Conservation (phyloP, 441 rosid genomes). For the Bocquillonia castaneifolia region DNA sequence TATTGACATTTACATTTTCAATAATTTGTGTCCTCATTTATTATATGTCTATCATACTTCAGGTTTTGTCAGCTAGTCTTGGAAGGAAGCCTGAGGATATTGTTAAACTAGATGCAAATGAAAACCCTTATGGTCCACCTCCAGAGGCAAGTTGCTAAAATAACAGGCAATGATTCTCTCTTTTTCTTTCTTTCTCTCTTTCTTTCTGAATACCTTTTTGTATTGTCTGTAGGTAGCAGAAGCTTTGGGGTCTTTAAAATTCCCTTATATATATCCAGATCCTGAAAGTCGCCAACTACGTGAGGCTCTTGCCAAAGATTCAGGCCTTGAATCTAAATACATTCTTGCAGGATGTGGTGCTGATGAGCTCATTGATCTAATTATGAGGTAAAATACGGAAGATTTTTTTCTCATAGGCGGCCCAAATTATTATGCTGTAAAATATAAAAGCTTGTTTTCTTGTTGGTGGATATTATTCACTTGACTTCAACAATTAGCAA, state of each 20-base stretch:
- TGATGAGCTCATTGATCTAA: slow-evolving; percentile 92
- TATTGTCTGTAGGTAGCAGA: slow-evolving; percentile 57
- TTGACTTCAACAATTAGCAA: slow-evolving; percentile 3
- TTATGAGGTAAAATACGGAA: slow-evolving; percentile 61
- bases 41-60: slow-evolving; percentile 3
- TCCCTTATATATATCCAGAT: slow-evolving; percentile 70
- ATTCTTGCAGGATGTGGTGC: slow-evolving; percentile 96
- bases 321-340: slow-evolving; percentile 73
- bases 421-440: too few species aligned
- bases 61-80: slow-evolving; percentile 74
- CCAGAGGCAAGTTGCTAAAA: slow-evolving; percentile 71
- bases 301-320: slow-evolving; percentile 63
- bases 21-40: not conserved
- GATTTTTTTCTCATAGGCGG: too few species aligned
- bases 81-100: slow-evolving; percentile 95
- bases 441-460: too few species aligned
- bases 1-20: not conserved
- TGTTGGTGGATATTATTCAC: not conserved
- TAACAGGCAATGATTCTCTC: too few species aligned
- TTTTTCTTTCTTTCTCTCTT: too few species aligned
- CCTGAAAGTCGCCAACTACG: slow-evolving; percentile 75
- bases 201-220: slow-evolving; percentile 31
- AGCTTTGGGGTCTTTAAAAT: slow-evolving; percentile 71
- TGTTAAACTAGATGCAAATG: slow-evolving; percentile 91
- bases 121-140: slow-evolving; percentile 98